phyloP scores from a whole-genome alignment of 2,329 filamentous ascomycete species.

The Colletotrichum sp. region DNA sequence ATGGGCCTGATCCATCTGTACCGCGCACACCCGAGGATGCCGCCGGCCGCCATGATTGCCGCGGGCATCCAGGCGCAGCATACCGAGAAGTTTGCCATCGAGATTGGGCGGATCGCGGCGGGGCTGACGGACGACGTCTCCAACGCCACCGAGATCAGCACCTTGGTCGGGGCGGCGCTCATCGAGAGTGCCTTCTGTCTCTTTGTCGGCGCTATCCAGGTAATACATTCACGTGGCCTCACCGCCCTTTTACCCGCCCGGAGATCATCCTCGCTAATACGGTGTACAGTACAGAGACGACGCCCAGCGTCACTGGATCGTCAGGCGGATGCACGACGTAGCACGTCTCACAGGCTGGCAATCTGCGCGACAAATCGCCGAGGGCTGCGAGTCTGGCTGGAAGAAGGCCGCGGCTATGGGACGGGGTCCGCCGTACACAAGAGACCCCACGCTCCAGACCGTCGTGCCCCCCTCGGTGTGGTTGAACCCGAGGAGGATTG shows the following conservation, averaged over 20 bases:
- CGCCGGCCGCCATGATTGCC: constrained; percentile 86
- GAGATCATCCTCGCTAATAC: constrained; percentile 15
- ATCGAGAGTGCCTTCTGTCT: constrained; percentile 83
- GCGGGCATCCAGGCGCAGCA: constrained; percentile 77
- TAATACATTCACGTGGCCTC: constrained; percentile 34
- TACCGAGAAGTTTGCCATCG: constrained; percentile 73
- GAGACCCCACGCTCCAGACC: constrained; percentile 43
- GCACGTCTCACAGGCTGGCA: constrained; percentile 86
- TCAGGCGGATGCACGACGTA: constrained; percentile 76
- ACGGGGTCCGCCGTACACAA: constrained; percentile 75
- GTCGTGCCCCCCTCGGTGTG: constrained; percentile 47
- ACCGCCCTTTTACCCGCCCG: not conserved
- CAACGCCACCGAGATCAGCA: constrained; percentile 67
- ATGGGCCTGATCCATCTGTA: constrained; percentile 85
- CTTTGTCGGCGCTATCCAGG: constrained; percentile 85
- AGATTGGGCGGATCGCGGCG: constrained; percentile 81
- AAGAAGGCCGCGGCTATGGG: constrained; percentile 74
- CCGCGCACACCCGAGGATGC: constrained; percentile 86
- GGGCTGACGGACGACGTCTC: constrained; percentile 67
- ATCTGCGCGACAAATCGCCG: constrained; percentile 79
- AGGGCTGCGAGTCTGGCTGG: constrained; percentile 87
- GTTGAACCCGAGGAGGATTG: constrained; percentile 56
- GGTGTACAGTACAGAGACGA: constrained; percentile 68
- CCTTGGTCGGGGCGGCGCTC: constrained; percentile 78
- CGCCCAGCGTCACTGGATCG: constrained; percentile 77